Evolutionary conservation across 2,329 filamentous ascomycete genomes (phyloP).

Genomic region (Diaporthe eres): DNA sequence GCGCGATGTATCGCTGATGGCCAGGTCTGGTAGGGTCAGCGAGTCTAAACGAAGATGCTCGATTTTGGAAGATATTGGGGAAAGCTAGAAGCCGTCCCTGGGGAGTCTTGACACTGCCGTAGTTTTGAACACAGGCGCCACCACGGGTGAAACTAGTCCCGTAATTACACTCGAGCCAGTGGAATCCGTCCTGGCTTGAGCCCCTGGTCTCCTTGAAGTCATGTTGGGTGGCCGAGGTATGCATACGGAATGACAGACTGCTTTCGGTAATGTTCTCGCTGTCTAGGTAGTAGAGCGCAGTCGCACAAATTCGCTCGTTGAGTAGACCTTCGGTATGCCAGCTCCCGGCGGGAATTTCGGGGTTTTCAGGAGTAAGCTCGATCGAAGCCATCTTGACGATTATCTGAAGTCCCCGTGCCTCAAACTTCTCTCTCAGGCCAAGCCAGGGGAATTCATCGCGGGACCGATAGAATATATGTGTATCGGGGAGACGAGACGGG

Average conservation of each 20-base stretch:
- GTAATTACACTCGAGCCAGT: constrained; percentile 53
- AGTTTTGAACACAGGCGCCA: constrained; percentile 53
- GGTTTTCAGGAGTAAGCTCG: constrained; percentile 70
- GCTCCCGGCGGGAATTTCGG: constrained; percentile 64
- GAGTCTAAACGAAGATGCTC: constrained; percentile 65
- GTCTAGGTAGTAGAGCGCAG: constrained; percentile 74
- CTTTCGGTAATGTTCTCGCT: constrained; percentile 70
- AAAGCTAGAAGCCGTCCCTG: constrained; percentile 68
- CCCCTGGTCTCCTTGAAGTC: constrained; percentile 45
- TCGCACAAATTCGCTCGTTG: constrained; percentile 76
- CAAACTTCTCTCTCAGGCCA: constrained; percentile 41
- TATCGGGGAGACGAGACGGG: background rate
- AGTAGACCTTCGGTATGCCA: constrained; percentile 70
- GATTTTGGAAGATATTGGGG: constrained; percentile 68
- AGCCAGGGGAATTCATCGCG: constrained; percentile 33
- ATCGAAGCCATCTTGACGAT: constrained; percentile 76
- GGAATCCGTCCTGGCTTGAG: constrained; percentile 50
- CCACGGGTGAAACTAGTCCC: constrained; percentile 52
- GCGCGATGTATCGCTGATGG: constrained; percentile 70
- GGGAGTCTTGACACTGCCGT: constrained; percentile 63
- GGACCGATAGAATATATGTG: constrained; percentile 15
- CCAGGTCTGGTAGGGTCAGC: constrained; percentile 66
- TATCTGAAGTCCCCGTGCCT: constrained; percentile 64
- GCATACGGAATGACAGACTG: constrained; percentile 64
- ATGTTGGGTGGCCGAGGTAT: constrained; percentile 52